Evolutionary conservation across 2,329 filamentous ascomycete species (phyloP), one percentile per base, ranked within the genome.

Genomic region (Scedosporium apiospermum): DNA sequence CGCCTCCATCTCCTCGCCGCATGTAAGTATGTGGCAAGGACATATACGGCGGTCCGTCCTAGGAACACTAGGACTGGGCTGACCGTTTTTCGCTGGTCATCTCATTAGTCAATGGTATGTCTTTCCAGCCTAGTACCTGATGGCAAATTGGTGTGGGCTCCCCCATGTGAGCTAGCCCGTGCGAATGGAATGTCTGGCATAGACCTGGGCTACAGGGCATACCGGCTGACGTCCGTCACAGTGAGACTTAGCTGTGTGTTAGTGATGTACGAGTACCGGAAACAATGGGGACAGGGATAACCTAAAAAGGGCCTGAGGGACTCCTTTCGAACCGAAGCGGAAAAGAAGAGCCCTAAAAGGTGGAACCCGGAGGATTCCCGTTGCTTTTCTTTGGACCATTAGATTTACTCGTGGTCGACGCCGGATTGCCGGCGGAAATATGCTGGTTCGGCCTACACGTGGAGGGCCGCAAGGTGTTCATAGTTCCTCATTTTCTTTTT

Each of bases 1-100:
- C 60, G 14, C 60, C 60, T 7, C 60, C 60, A 27, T 61, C 60
- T 9, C 60, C 60, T 12, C 44, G 46, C 10, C 44, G 23, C 23
- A 46, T 46, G 57, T 21, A 41, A 12, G 57, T 49, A 16, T 18
- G 18, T 10, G 16, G 44, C 44, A 49, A 7, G 16, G n/a, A 49
- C 42, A 18, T 18, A 9, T 21, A 7, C 6, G 44, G 14, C 2
- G 44, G 14, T 49, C n/a, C 9, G 44, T 49, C 44, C 44, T 7
- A 49, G 6, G n/a, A 18, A 49, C 34, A 38, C 10, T 12, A 9
- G 34, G 34, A 38, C 9, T 14, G 12, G 21, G 4, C 21, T 34
- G 55, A n/a, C 26, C 16, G 7, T 30, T 57, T 16, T 57, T 57
- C 23, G 55, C 34, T 12, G 10, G 34, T 12, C 34, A 38, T 38